Evolutionary conservation across 177 flowering plant species (phyloP), one percentile per base, ranked within the genome.

Genomic region (Vitis hybrid): DNA sequence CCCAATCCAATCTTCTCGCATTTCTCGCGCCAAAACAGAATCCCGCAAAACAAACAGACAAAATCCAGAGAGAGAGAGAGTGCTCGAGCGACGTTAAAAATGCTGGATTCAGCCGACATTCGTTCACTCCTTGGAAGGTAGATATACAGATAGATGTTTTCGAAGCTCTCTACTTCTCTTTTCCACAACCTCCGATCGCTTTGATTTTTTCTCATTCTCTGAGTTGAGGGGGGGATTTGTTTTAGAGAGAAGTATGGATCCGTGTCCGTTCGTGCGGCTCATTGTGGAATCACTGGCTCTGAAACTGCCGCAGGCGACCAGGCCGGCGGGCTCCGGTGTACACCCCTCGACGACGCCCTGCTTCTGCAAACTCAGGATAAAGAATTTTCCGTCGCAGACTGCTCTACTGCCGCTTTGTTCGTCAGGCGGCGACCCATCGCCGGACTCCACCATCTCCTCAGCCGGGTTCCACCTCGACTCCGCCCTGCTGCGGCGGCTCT

Each of bases 201-300:
- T 39, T 7, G 45, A 17, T 4, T 30, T 62, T 34, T 39, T 62
- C 48, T 32, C 50, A 13, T 11, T 18, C 50, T 14, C 6, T 14
- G 45, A 45, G 17, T 17, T 45, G 10, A 21, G n/a, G 51, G 1
- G 17, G 58, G 26, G 68, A 14, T 39, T 39, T 13, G 19, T 4
- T 30, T 7, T 2, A 15, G 50, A 48, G 67, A 32, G 14, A 50
- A 13, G 9, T 17, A 94, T 94, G 98, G 98, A 94, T 89, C 94
- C 98, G 4, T 92, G 91, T 69, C 95, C 93, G 5, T 94, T 92
- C 65, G 94, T 90, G 11, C 85, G 94, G 7, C 34, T 94, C 11
- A 86, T 74, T 6, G 80, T 94, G 6, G 95, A 91, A 65, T 89
- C 95, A 0, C 79, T 94, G 14, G 85, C 97, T 14, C 81, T 94